Conservation (phyloP, 495 filamentous ascomycete species). For the Chaetomidium leptoderma region DNA sequence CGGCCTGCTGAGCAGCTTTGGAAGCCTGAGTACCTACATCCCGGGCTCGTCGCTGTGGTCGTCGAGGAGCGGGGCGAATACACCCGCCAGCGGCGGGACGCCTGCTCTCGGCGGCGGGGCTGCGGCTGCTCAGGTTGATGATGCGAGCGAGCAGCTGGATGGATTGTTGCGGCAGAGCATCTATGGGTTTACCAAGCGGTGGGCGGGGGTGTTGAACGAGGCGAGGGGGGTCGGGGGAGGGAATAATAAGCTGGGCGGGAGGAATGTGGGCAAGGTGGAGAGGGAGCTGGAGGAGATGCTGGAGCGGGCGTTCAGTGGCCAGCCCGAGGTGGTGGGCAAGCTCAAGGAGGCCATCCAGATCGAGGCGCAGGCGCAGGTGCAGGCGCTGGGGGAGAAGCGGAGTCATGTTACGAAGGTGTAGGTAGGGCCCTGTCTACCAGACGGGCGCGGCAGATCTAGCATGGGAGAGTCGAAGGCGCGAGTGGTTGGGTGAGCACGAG, state of each 20-base stretch:
- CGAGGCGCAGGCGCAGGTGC: conserved; percentile 38
- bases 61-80: conserved; percentile 19
- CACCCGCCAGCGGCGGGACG: conserved; percentile 5
- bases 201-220: conserved; percentile 43
- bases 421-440: neutral
- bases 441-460: neutral
- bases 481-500: no score
- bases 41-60: conserved; percentile 38
- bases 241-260: conserved; percentile 35
- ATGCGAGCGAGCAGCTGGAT: conserved; percentile 78
- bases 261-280: conserved; percentile 40
- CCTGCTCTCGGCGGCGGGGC: conserved; percentile 17
- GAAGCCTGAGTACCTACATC: conserved; percentile 27
- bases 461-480: no score
- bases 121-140: conserved; percentile 32
- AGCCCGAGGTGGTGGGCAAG: conserved; percentile 47
- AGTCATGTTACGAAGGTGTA: conserved; percentile 15
- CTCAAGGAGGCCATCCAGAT: conserved; percentile 48
- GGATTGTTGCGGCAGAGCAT: conserved; percentile 71
- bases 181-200: conserved; percentile 69
- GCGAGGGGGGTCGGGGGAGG: conserved; percentile 16
- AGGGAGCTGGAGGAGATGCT: conserved; percentile 46
- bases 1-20: conserved; percentile 31
- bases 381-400: conserved; percentile 14
- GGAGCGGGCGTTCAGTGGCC: conserved; percentile 41